Percentiles rank a stretch among this genome's conserved stretches.
These are phyloP conservation scores for Penicillium nucicola DNA, from an alignment of 495 filamentous ascomycete species.

Conservation along the genomic window DNA sequence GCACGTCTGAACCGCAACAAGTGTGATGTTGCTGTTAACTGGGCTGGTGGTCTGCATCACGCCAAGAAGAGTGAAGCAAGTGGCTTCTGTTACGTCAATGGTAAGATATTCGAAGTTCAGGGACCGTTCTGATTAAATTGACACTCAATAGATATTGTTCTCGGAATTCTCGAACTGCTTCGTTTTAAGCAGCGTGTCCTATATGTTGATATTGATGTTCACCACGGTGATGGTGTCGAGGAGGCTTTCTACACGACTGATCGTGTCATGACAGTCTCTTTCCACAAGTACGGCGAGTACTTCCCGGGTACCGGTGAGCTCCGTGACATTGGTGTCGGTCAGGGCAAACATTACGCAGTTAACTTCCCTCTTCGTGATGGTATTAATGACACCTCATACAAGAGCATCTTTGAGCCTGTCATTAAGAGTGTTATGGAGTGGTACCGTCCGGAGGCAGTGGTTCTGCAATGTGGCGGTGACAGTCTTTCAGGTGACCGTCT, in stretches of 20 bases:
- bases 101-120: constrained; percentile 42
- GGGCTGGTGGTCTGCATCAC: constrained; percentile 96
- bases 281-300: constrained; percentile 99
- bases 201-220: constrained; percentile 98
- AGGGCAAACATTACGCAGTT: constrained; percentile 90
- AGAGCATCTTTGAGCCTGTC: constrained; percentile 92
- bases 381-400: constrained; percentile 89
- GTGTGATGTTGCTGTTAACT: constrained; percentile 96
- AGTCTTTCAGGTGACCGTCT: constrained; percentile 91
- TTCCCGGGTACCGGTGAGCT: constrained; percentile 97
- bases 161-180: constrained; percentile 93
- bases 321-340: constrained; percentile 89
- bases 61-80: constrained; percentile 96
- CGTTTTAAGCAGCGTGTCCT: constrained; percentile 90
- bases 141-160: constrained; percentile 73
- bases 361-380: constrained; percentile 97
- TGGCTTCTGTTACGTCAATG: constrained; percentile 98
- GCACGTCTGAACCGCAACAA: constrained; percentile 88
- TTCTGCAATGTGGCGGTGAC: constrained; percentile 96
- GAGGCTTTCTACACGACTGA: constrained; percentile 98
- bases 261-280: constrained; percentile 96
- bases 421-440: constrained; percentile 94
- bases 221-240: constrained; percentile 97
- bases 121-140: neutral
- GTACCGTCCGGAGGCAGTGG: constrained; percentile 90